Base-by-base conservation (phyloP, 306 rosid species). In the Acacia confusa region DNA sequence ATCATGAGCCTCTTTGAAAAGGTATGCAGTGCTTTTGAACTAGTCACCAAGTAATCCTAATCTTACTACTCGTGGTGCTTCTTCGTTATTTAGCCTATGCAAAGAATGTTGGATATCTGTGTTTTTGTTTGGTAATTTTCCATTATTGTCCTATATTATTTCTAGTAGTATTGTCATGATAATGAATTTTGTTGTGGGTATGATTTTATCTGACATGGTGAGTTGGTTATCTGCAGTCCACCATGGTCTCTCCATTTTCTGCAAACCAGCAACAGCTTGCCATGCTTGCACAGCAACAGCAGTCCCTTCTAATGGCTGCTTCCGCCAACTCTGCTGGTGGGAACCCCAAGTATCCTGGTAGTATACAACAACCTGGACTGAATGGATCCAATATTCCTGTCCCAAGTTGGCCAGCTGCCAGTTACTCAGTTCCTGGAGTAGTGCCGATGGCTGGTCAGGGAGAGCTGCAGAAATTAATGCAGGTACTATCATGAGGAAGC, bases 1-100 rank as follows among this genome's bases (percentile, higher is more conserved):
- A 95, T 95, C 76, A 92, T 95, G 99, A 93, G 96, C 89, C 97
- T 95, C 77, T 95, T 95, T 81, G 99, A 95, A 84, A 95, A 90
- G 97, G 99, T 95, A 74, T n/a, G 76, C 84, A 47, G 78, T 69
- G 55, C 67, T 14, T 70, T 22, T 70, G 20, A 61, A 57, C 32
- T 76, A 73, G 76, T 25, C 57, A 58, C 58, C 73, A 67, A 72
- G 71, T 72, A 55, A 24, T 40, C 34, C 34, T 70, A 43, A 40
- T 38, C 30, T 38, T 38, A 22, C 50, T 40, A 41, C 17, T 73
- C 58, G 20, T 11, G 75, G 43, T 58, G 69, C 65, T 78, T 22
- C 74, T 82, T 70, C 41, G 13, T 61, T 58, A 44, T 6, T 73
- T 41, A 22, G 65, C 68, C 75, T 72, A 72, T 55, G 52, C 52